Base-by-base conservation (phyloP, 495 filamentous ascomycete genomes). In the Penicillium dipodomyicola region DNA sequence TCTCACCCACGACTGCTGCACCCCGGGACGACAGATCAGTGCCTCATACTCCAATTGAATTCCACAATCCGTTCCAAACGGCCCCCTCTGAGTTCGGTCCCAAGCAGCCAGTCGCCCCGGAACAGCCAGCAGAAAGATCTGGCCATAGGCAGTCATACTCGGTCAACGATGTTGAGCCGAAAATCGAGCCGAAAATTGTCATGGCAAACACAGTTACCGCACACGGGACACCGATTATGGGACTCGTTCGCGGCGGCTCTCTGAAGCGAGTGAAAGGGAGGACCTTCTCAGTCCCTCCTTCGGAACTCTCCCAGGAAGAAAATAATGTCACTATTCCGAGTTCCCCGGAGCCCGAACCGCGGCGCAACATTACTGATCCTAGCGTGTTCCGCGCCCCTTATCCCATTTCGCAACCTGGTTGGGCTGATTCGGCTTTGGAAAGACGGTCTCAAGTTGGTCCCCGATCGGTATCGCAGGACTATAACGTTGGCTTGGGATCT, bases 341-440 rank as follows among this genome's bases (percentile, higher is more conserved):
- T 42, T 65, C 69, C 1, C 60, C 61, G 6, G 65, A 54, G 44
- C 59, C 58, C 12, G 59, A 62, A 39, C 63, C 53, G 49, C 70
- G 73, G 42, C 70, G 76, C 9, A 77, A 79, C 49, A 70, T 77
- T 43, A 77, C 76, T 22, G 72, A 76, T 49, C 74, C 76, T 12
- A 69, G 53, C 54, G 59, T 72, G n/a, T 74, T 75, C 45, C 63
- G 63, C 32, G 67, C 64, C 22, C 67, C 76, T 20, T 66, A 67
- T 43, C 59, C 67, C 33, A 52, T 66, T 8, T 53, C 63, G 3
- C 63, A 66, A 14, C 30, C 65, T 4, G 67, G 42, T 30, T 30
- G 61, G 37, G 45, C 67, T 20, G 15, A 54, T 2, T 52, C 61
- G 2, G 29, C 43, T 22, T 59, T 60, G 51, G 56, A 33, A 15